phyloP scores from a whole-genome alignment of 2,329 filamentous ascomycete species.

The Fusarium scirpi region DNA sequence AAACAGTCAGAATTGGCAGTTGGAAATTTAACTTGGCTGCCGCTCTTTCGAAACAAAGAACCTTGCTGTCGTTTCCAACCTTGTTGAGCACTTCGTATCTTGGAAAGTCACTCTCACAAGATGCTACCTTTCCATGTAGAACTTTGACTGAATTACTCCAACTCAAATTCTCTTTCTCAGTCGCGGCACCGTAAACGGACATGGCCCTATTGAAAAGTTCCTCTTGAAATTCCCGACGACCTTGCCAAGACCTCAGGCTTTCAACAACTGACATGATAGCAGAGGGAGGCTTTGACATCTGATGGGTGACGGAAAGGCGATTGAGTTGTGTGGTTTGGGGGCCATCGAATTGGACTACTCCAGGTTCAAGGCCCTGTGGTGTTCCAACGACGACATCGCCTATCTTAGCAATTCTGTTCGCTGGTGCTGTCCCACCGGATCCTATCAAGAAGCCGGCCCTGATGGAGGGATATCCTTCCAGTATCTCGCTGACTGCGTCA shows the following conservation, averaged over 20 bases:
- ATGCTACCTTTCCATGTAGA: not conserved
- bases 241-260: accelerated
- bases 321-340: accelerated
- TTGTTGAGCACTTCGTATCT: accelerated
- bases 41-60: slow-evolving; percentile 2
- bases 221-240: not conserved
- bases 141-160: not conserved
- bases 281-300: accelerated
- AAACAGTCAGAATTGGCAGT: not conserved
- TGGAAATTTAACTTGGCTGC: not conserved
- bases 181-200: no score
- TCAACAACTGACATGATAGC: accelerated
- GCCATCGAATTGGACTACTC: not conserved
- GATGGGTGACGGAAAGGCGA: not conserved
- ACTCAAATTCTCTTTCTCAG: accelerated
- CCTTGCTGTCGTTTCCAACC: accelerated
- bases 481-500: not conserved
- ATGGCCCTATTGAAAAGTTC: not conserved
- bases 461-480: accelerated
- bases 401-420: accelerated
- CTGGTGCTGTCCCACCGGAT: not conserved
- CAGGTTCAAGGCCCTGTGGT: not conserved
- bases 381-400: slow-evolving; percentile 10
- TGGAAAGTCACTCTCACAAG: no score
- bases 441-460: slow-evolving; percentile 3